Percentiles rank a stretch among this genome's conserved stretches.
Evolutionary conservation across 345 rosid species (phyloP).

Genomic region (Eucalyptus sp.): DNA sequence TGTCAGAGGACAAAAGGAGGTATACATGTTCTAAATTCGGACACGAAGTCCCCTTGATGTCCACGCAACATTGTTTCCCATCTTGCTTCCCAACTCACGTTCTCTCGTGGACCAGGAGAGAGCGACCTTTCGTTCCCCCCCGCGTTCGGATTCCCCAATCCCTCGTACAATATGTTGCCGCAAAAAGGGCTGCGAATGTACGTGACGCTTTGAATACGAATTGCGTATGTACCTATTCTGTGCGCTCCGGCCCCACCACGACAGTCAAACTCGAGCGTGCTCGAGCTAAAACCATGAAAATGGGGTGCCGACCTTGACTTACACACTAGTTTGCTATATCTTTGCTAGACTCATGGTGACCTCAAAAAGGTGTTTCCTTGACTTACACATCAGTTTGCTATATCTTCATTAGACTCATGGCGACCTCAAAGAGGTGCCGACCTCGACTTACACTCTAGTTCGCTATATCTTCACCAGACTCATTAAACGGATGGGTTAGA

Average conservation of each 20-base stretch:
- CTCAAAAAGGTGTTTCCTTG: accelerated
- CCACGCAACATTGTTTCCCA: background rate
- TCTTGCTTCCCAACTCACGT: background rate
- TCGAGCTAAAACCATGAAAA: too few relatives aligned
- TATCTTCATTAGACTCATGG: background rate
- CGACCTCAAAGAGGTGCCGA: background rate
- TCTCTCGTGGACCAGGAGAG: background rate
- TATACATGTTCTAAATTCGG: background rate
- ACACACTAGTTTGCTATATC: too few relatives aligned
- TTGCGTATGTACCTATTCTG: background rate
- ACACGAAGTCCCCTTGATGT: background rate
- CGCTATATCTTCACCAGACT: background rate
- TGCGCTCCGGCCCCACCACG: background rate
- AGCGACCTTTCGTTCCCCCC: background rate
- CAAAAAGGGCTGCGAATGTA: background rate
- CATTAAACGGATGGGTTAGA: accelerated
- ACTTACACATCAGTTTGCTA: too few relatives aligned
- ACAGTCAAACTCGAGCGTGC: background rate
- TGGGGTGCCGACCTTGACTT: too few relatives aligned
- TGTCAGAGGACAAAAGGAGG: background rate
- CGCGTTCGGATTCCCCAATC: background rate
- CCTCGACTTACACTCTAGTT: background rate
- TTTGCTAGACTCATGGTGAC: too few relatives aligned
- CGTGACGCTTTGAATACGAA: background rate
- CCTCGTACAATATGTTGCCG: background rate